These are phyloP conservation scores for Tylopilus rubrobrunneus DNA, from an alignment of 768 basidiomycete species.

Conservation along the genomic window DNA sequence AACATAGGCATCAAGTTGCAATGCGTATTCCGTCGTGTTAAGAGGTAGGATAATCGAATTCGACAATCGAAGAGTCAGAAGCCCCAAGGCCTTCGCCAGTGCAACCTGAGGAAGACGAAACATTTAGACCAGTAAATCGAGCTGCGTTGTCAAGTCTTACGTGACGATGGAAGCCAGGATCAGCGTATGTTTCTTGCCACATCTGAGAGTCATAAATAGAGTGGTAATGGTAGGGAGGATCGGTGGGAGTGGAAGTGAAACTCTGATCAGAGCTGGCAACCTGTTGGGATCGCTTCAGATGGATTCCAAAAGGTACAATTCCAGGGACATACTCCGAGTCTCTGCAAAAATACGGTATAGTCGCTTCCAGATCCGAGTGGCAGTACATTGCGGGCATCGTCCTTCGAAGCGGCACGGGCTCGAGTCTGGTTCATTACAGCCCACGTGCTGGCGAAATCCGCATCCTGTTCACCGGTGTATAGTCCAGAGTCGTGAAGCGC, in stretches of 20 bases:
- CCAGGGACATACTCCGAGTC: slow-evolving; percentile 49
- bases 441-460: slow-evolving; percentile 41
- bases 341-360: slow-evolving; percentile 87
- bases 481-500: slow-evolving; percentile 53
- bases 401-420: slow-evolving; percentile 15
- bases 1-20: slow-evolving; percentile 59
- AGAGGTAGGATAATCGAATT: slow-evolving; percentile 64
- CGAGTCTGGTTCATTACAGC: slow-evolving; percentile 30
- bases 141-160: slow-evolving; percentile 33
- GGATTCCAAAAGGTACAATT: background rate
- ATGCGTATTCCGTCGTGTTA: slow-evolving; percentile 72
- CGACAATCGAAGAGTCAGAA: slow-evolving; percentile 53
- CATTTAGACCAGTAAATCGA: background rate
- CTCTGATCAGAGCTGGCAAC: slow-evolving; percentile 32
- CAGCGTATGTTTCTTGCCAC: slow-evolving; percentile 73
- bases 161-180: slow-evolving; percentile 72
- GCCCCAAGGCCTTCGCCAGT: slow-evolving; percentile 60
- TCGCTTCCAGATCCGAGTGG: slow-evolving; percentile 84
- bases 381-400: slow-evolving; percentile 39
- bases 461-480: slow-evolving; percentile 40
- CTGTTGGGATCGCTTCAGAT: slow-evolving; percentile 12
- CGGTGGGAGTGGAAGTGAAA: slow-evolving; percentile 35
- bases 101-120: slow-evolving; percentile 43
- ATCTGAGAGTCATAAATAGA: slow-evolving; percentile 67
- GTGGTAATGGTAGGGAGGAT: slow-evolving; percentile 70